phyloP scores from a whole-genome alignment of 2,329 filamentous ascomycete genomes.

The Aspergillus eucalypticola region DNA sequence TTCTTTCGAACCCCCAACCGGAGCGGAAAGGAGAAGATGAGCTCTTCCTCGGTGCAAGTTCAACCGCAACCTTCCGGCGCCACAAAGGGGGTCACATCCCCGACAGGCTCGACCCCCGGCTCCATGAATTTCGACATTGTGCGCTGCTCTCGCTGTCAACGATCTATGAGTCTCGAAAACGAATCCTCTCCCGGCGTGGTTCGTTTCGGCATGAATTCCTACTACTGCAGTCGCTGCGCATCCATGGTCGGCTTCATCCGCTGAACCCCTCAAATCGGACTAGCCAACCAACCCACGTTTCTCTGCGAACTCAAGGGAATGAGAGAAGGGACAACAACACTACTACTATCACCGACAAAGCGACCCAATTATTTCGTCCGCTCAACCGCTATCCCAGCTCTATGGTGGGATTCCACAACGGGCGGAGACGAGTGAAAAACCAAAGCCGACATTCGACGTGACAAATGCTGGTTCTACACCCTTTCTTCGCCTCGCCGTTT shows the following conservation, averaged over 20 bases:
- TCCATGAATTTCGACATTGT: slow-evolving; percentile 42
- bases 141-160: slow-evolving; percentile 51
- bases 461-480: slow-evolving; percentile 7
- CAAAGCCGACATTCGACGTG: not conserved
- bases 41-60: slow-evolving; percentile 38
- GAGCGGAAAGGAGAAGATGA: slow-evolving; percentile 31
- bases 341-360: not conserved
- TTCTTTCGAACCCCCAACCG: not conserved
- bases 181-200: slow-evolving; percentile 40
- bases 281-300: slow-evolving; percentile 7
- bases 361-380: not conserved
- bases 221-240: slow-evolving; percentile 51
- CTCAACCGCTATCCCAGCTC: not conserved
- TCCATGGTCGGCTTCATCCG: slow-evolving; percentile 46
- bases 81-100: slow-evolving; percentile 25
- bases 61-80: slow-evolving; percentile 30
- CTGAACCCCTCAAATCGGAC: slow-evolving; percentile 27
- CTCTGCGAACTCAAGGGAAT: slow-evolving; percentile 2
- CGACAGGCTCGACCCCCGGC: slow-evolving; percentile 26
- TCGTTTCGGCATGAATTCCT: slow-evolving; percentile 52
- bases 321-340: slow-evolving; percentile 4
- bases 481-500: slow-evolving; percentile 8
- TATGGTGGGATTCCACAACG: not conserved
- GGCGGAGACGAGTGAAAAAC: not conserved
- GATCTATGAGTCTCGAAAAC: slow-evolving; percentile 46